Base-by-base conservation (phyloP, 169 alveolate genomes). In the Eimeria acervulina region DNA sequence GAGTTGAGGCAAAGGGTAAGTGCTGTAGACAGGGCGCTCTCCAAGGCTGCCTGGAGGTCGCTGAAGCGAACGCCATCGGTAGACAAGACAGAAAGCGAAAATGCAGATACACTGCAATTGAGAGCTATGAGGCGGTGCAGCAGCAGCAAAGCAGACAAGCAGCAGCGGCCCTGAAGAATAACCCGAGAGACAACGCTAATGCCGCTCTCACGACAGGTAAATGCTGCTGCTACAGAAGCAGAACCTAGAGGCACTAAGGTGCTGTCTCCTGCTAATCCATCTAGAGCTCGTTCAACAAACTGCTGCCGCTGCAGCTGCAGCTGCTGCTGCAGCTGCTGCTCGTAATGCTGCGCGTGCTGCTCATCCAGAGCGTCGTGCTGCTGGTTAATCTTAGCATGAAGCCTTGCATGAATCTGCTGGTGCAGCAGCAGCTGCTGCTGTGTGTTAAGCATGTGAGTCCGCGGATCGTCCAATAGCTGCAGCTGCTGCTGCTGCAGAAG, bases 221-320 rank as follows among this genome's bases (percentile, higher is more conserved):
- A 99, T 36, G 99, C 99, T 1, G 99, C 99, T 51, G 99, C 99
- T 44, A 99, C 99, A 93, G 99, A 98, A 19, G 99, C 99, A 97
- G 99, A 99, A 38, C 99, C 99, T 68, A 98, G 98, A 92, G 99
- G 97, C 51, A 98, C 95, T 61, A 97, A 95, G 26, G 99, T 98
- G 76, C 97, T 76, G 40, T 97, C 98, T 40, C 97, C 99, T 84
- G 97, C 98, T 95, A 97, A 90, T 33, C 96, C 97, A 80, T 98
- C 96, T 93, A 97, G 94, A 96, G 83, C 23, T 21, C 51, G 81
- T 47, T 28, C 88, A 72, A 87, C 68, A 31, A 28, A 52, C 88
- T 40, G 88, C 72, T 90, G 78, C 61, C 38, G 47, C 83, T 63
- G 78, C 83, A 15, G 74, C 74, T 63, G 74, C 74, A n/a, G 74